These are phyloP conservation scores for Fusarium nelsonii DNA, from an alignment of 2,329 filamentous ascomycete genomes.

Conservation along the genomic window DNA sequence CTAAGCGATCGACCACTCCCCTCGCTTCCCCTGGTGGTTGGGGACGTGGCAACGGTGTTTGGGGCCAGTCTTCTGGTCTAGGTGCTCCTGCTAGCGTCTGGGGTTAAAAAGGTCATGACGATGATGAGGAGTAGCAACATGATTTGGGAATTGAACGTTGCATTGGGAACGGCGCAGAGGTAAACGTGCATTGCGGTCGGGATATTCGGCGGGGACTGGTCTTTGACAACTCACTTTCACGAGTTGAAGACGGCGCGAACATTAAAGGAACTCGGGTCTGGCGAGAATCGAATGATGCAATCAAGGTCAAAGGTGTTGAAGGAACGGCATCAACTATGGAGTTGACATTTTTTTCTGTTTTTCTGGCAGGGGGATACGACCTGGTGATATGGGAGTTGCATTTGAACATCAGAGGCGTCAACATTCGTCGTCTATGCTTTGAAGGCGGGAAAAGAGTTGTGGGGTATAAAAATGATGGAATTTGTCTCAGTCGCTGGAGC, in stretches of 20 bases:
- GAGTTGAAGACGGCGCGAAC: conserved; percentile 18
- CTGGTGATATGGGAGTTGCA: conserved; percentile 46
- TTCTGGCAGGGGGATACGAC: conserved; percentile 40
- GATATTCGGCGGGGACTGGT: conserved; percentile 30
- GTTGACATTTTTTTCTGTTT: conserved; percentile 45
- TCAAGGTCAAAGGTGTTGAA: conserved; percentile 39
- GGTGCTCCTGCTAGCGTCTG: conserved; percentile 94
- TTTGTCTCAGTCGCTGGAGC: conserved; percentile 20
- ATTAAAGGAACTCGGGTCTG: conserved; percentile 37
- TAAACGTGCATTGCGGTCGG: conserved; percentile 42
- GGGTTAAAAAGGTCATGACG: conserved; percentile 69
- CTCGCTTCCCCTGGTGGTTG: conserved; percentile 89
- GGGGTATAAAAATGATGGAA: conserved; percentile 35
- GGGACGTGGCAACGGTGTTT: conserved; percentile 84
- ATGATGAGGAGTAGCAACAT: conserved; percentile 15
- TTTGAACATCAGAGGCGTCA: conserved; percentile 47
- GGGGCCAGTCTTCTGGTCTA: conserved; percentile 84
- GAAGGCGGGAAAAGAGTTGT: conserved; percentile 29
- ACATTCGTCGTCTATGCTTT: conserved; percentile 43
- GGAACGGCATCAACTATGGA: conserved; percentile 47
- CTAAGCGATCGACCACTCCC: conserved; percentile 88
- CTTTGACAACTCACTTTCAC: conserved; percentile 22
- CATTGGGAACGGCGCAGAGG: conserved; percentile 48
- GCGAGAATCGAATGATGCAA: conserved; percentile 39
- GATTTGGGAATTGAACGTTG: conserved; percentile 40